phyloP scores from a whole-genome alignment of 148 eudicot genomes.

The Simmondsia chinensis region DNA sequence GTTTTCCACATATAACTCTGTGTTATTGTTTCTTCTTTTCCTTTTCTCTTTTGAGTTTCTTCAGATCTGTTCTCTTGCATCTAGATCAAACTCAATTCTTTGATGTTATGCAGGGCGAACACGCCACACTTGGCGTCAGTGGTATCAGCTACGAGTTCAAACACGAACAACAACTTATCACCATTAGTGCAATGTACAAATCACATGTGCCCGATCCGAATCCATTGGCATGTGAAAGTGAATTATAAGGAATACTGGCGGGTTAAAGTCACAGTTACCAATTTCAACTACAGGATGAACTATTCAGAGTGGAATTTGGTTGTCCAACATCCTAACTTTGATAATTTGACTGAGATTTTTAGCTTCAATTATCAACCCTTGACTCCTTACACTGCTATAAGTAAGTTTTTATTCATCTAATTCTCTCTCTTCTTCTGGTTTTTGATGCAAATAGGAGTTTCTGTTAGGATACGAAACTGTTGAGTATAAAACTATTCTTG shows the following conservation, averaged over 20 bases:
- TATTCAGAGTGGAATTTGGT: conserved; percentile 48
- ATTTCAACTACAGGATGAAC: conserved; percentile 48
- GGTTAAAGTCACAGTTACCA: conserved; percentile 38
- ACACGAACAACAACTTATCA: conserved; percentile 12
- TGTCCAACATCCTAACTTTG: conserved; percentile 47
- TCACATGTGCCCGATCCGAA: conserved; percentile 53
- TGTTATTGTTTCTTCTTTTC: not conserved
- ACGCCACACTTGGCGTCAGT: conserved; percentile 33
- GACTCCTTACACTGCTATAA: conserved; percentile 25
- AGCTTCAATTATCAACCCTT: conserved; percentile 40
- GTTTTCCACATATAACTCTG: not conserved
- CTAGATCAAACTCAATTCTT: not conserved
- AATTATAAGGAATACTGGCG: conserved; percentile 46
- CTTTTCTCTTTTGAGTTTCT: not conserved
- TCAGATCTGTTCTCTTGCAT: not conserved
- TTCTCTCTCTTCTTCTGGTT: not conserved
- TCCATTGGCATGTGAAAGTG: conserved; percentile 47
- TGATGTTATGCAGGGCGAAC: conserved; percentile 9
- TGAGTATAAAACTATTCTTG: too few relatives aligned
- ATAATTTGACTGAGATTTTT: conserved; percentile 32
- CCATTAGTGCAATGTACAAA: conserved; percentile 42
- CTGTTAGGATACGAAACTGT: too few relatives aligned
- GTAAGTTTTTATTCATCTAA: conserved; percentile 21
- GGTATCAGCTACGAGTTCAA: conserved; percentile 18
- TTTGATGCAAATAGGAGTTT: too few relatives aligned